These are phyloP conservation scores for Penicillium silybi DNA, from an alignment of 495 filamentous ascomycete genomes.

Conservation along the genomic window DNA sequence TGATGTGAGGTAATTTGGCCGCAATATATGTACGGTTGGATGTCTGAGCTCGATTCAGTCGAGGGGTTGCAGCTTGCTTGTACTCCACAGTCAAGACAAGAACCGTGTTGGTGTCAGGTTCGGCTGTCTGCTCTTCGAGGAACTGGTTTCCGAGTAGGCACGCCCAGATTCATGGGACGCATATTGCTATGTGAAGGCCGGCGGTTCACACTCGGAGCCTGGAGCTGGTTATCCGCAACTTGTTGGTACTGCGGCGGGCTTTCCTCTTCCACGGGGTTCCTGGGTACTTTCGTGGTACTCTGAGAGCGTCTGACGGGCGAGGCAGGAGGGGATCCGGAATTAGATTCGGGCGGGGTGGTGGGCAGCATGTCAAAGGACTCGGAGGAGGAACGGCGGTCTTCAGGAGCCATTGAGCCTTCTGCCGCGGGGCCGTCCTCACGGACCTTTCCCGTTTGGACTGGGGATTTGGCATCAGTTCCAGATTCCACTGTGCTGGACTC, in stretches of 20 bases:
- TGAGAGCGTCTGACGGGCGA: constrained; percentile 36
- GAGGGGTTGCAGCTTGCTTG: not conserved
- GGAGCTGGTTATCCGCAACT: constrained; percentile 21
- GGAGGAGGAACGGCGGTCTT: constrained; percentile 33
- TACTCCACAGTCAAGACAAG: not conserved
- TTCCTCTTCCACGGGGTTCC: constrained; percentile 29
- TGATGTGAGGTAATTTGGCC: not conserved
- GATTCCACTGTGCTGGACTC: constrained; percentile 31
- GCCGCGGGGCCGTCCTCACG: constrained; percentile 22
- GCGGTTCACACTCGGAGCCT: constrained; percentile 10
- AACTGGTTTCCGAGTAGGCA: constrained; percentile 41
- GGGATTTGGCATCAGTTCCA: constrained; percentile 41
- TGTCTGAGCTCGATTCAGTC: not conserved
- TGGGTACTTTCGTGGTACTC: constrained; percentile 36
- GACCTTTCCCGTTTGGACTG: constrained; percentile 28
- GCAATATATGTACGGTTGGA: not conserved
- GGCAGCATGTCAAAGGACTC: constrained; percentile 48
- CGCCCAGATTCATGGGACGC: constrained; percentile 39
- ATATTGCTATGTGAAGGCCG: constrained; percentile 20
- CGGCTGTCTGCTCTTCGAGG: constrained; percentile 23
- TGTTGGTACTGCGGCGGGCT: constrained; percentile 39
- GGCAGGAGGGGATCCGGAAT: constrained; percentile 33
- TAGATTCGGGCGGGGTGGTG: constrained; percentile 38
- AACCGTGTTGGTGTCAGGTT: not conserved
- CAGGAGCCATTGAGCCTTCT: constrained; percentile 18